phyloP scores from a whole-genome alignment of 768 basidiomycete genomes.

The Psilocybe cubensis region DNA sequence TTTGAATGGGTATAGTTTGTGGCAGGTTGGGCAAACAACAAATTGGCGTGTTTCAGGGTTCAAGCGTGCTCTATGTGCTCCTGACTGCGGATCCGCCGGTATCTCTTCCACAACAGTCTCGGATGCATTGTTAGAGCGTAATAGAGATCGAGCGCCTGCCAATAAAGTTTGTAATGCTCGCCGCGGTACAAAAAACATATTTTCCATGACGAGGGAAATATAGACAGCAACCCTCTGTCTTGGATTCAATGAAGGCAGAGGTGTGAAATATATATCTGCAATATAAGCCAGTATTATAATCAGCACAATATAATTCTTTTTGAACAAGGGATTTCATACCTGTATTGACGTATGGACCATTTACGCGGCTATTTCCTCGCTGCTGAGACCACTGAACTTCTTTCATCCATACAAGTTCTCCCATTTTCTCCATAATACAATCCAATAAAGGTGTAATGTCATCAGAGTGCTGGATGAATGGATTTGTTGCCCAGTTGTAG shows the following conservation, averaged over 20 bases:
- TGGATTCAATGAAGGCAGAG: no score
- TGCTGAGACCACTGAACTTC: background rate
- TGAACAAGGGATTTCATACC: background rate
- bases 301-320: no score
- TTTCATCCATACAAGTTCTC: background rate
- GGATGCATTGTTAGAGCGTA: background rate
- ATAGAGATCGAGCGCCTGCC: background rate
- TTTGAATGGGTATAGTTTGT: background rate
- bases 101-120: background rate
- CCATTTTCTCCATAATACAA: background rate
- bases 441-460: background rate
- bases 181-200: background rate
- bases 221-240: background rate
- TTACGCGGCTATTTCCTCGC: background rate
- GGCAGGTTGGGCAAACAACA: background rate
- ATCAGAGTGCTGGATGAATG: background rate
- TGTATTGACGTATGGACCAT: background rate
- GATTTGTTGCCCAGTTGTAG: background rate
- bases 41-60: background rate
- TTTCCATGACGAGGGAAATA: background rate
- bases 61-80: background rate
- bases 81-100: background rate
- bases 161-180: background rate
- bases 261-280: no score
- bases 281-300: no score